phyloP scores from a whole-genome alignment of 371 early-diverging fungal species.

The Vittaforma corneae region DNA sequence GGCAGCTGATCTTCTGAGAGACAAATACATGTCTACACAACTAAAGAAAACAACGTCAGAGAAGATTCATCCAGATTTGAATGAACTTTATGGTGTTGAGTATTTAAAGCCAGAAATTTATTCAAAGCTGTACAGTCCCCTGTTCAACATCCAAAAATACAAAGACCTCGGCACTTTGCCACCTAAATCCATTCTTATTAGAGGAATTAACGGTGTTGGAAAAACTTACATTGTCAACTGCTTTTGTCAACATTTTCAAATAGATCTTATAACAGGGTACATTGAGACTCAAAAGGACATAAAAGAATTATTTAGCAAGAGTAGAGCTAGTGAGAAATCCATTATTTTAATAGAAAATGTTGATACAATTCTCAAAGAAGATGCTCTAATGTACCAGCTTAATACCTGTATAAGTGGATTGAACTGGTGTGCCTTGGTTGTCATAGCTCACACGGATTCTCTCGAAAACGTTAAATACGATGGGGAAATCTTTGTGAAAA shows the following conservation, averaged over 20 bases:
- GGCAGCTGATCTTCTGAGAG: slow-evolving; percentile 34
- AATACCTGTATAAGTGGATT: slow-evolving; percentile 44
- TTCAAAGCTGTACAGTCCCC: slow-evolving; percentile 32
- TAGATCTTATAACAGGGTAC: slow-evolving; percentile 38
- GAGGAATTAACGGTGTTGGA: slow-evolving; percentile 55
- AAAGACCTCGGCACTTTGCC: slow-evolving; percentile 36
- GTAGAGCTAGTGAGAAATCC: slow-evolving; percentile 29
- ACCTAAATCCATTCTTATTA: slow-evolving; percentile 43
- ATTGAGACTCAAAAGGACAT: slow-evolving; percentile 37
- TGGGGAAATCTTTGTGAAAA: slow-evolving; percentile 49
- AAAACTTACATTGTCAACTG: slow-evolving; percentile 49
- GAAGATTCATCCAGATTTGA: slow-evolving; percentile 24
- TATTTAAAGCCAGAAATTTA: slow-evolving; percentile 34
- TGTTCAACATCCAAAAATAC: slow-evolving; percentile 40
- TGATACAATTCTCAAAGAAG: slow-evolving; percentile 40
- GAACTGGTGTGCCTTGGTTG: slow-evolving; percentile 34
- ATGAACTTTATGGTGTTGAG: slow-evolving; percentile 34
- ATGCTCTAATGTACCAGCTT: slow-evolving; percentile 31
- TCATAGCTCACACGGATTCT: slow-evolving; percentile 31
- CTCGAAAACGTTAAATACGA: slow-evolving; percentile 41
- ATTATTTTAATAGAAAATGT: slow-evolving; percentile 52
- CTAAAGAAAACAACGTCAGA: slow-evolving; percentile 25
- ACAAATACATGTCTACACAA: slow-evolving; percentile 28
- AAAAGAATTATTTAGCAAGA: slow-evolving; percentile 46
- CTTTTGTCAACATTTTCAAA: slow-evolving; percentile 42